phyloP scores from a whole-genome alignment of 2,329 filamentous ascomycete species.

The Boeremia exigua region DNA sequence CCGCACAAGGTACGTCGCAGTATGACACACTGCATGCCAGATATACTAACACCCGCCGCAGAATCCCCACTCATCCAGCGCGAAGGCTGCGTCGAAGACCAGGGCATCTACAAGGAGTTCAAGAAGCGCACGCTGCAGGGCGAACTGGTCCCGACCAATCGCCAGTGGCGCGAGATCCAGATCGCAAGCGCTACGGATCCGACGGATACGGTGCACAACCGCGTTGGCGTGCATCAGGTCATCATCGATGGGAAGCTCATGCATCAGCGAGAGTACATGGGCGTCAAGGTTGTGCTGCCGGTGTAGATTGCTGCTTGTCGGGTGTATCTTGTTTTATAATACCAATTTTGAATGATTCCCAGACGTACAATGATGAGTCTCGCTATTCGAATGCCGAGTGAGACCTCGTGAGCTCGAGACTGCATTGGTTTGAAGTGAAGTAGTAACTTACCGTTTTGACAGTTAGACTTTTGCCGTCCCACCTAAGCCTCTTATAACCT shows the following conservation, averaged over 20 bases:
- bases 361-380: no score
- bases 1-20: constrained; percentile 22
- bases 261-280: constrained; percentile 33
- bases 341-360: no score
- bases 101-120: constrained; percentile 30
- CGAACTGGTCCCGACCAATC: constrained; percentile 26
- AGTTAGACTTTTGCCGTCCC: no score
- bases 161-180: constrained; percentile 32
- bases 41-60: constrained; percentile 2
- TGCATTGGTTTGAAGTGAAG: no score
- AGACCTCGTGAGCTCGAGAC: no score
- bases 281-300: constrained; percentile 31
- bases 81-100: constrained; percentile 31
- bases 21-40: neutral
- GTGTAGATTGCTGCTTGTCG: constrained; percentile 1
- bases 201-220: constrained; percentile 29
- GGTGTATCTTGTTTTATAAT: no score
- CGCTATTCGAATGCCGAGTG: no score
- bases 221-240: constrained; percentile 30
- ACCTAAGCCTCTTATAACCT: no score
- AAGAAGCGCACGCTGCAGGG: constrained; percentile 28
- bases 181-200: constrained; percentile 32
- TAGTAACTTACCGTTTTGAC: no score
- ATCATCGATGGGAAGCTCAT: constrained; percentile 31
- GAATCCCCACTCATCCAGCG: constrained; percentile 31